A percentile compares a stretch with the other conserved stretches of the same genome.
phyloP scores from a whole-genome alignment of 208 protist species.

The Acanthamoeba quina region DNA sequence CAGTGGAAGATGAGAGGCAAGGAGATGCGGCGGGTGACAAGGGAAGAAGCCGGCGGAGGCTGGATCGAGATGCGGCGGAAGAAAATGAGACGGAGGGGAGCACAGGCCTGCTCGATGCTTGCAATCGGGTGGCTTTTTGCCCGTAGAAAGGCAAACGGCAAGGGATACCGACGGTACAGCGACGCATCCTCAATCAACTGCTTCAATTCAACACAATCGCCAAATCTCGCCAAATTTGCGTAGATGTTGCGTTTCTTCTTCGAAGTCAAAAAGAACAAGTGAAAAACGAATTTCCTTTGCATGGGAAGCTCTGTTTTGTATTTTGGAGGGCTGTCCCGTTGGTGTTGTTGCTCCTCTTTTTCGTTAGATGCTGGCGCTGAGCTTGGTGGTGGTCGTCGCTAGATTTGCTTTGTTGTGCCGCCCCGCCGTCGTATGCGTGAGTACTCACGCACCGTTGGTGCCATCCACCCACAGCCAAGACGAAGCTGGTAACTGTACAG shows the following conservation, averaged over 20 bases:
- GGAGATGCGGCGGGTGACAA: background rate
- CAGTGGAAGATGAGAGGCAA: no score
- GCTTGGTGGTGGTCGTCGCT: background rate
- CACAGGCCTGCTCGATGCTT: background rate
- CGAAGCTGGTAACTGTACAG: background rate
- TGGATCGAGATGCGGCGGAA: background rate
- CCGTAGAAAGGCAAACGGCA: background rate
- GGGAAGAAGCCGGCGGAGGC: background rate
- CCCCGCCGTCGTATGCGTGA: background rate
- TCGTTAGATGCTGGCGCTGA: no score
- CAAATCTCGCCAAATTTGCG: no score
- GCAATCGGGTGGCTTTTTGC: background rate
- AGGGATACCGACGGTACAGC: no score
- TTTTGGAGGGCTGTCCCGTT: no score
- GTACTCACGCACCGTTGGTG: background rate
- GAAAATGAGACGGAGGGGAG: background rate
- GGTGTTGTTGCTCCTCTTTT: no score
- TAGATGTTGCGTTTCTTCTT: no score
- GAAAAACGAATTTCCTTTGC: no score
- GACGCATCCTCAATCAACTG: no score
- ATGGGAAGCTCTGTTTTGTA: no score
- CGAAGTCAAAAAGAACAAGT: no score
- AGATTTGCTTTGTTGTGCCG: background rate
- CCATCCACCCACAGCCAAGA: background rate
- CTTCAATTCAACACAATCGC: no score